Conservation (phyloP, 23 red algal species). For the Gracilaria caudata region DNA sequence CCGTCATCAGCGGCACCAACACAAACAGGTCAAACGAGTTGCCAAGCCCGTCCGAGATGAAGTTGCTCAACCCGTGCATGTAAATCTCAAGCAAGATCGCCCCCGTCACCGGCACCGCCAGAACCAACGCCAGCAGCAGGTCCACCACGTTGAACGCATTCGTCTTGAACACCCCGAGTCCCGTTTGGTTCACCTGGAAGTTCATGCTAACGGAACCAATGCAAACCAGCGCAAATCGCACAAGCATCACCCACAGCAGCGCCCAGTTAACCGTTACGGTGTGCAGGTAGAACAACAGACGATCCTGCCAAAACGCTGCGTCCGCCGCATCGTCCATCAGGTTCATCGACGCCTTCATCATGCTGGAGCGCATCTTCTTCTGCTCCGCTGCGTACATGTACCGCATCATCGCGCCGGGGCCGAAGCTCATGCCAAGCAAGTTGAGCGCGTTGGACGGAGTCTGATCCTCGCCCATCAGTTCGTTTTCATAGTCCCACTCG, state of each 20-base stretch:
- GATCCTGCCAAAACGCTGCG: conserved; percentile 51
- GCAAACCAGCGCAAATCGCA: conserved; percentile 56
- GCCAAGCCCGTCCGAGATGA: conserved; percentile 52
- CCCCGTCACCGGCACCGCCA: conserved; percentile 55
- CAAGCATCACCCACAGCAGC: conserved; percentile 66
- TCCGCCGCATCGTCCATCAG: conserved; percentile 70
- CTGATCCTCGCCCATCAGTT: conserved; percentile 50
- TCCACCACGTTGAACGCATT: conserved; percentile 40
- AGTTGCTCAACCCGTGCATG: conserved; percentile 33
- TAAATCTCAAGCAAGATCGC: conserved; percentile 71
- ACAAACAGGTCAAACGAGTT: conserved; percentile 74
- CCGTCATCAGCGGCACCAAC: conserved; percentile 59
- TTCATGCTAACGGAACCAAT: conserved; percentile 36
- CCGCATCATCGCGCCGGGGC: conserved; percentile 68
- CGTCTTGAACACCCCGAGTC: conserved; percentile 59
- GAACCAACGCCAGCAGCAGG: conserved; percentile 26
- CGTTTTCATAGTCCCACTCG: conserved; percentile 53
- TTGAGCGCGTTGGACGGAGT: conserved; percentile 69
- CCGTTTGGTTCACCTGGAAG: conserved; percentile 43
- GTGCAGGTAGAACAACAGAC: conserved; percentile 70
- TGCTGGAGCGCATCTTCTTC: conserved; percentile 45
- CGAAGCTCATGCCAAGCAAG: conserved; percentile 76
- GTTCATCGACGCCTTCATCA: conserved; percentile 56
- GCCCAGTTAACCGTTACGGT: conserved; percentile 75
- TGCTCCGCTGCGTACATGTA: conserved; percentile 59